Conservation (phyloP, 495 filamentous ascomycete species). For the Aspergillus steynii region DNA sequence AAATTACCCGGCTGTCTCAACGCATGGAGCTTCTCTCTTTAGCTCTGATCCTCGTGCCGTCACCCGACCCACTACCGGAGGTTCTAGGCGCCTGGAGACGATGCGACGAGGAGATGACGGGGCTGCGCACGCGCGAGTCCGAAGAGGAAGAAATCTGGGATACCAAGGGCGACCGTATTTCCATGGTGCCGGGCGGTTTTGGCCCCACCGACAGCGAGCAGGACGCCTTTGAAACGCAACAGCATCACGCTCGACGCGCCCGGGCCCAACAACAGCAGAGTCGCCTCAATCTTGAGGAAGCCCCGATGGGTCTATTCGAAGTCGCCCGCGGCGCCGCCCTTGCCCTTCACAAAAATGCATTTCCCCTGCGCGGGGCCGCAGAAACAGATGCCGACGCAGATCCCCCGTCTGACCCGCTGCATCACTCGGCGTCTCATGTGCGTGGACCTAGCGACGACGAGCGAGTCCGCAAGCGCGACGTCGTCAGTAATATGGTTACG, state of each 20-base stretch:
- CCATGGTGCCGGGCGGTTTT: conserved; percentile 69
- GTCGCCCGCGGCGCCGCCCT: conserved; percentile 79
- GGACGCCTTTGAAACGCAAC: conserved; percentile 45
- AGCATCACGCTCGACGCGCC: conserved; percentile 38
- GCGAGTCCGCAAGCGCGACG: conserved; percentile 74
- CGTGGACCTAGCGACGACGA: conserved; percentile 31
- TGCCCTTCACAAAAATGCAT: conserved; percentile 67
- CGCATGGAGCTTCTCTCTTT: conserved; percentile 88
- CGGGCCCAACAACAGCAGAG: conserved; percentile 39
- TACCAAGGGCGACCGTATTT: conserved; percentile 55
- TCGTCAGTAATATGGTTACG: conserved; percentile 72
- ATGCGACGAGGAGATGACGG: conserved; percentile 82
- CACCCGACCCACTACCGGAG: conserved; percentile 70
- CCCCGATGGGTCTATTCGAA: conserved; percentile 93
- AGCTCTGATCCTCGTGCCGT: conserved; percentile 77
- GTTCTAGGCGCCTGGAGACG: conserved; percentile 81
- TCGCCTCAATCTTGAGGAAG: conserved; percentile 60
- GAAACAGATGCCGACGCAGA: conserved; percentile 4
- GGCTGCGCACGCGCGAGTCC: conserved; percentile 66
- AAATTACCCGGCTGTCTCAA: conserved; percentile 56
- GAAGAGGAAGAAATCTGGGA: conserved; percentile 76
- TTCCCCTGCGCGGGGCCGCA: conserved; percentile 45
- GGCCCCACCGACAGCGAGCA: conserved; percentile 42
- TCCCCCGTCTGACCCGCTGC: conserved; percentile 5
- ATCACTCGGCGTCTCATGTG: not conserved